Evolutionary conservation across 2,329 filamentous ascomycete genomes (phyloP), one percentile per base, ranked within the genome.

Genomic region (Dothistroma septosporum): DNA sequence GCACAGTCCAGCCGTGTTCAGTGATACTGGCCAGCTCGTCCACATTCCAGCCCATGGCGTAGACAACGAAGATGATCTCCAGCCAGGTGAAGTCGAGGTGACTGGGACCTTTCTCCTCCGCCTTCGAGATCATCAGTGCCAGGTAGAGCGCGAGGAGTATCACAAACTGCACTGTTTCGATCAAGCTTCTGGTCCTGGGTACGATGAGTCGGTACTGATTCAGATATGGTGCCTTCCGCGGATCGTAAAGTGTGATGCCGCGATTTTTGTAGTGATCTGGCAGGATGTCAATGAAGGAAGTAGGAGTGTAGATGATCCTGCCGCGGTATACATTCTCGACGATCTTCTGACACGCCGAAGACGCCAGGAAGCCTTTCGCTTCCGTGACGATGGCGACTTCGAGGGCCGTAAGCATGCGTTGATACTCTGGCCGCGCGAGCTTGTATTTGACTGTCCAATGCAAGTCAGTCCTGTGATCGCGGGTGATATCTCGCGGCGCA

Each of bases 201-300:
- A 95, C 91, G 64, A 92, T 88, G 8, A 95, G 82, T 1, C 91
- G 88, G 70, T 94, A 94, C 72, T 95, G 91, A 69, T 95, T 93
- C 22, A 95, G 80, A 28, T 92, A 72, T 1, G 89, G 89, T 5
- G 88, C 89, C 64, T 87, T 84, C 16, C 88, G 80, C 1, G 90
- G 91, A 69, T 92, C 87, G 73, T 94, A 94, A 0, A 94, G 78
- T 8, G 88, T 87, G 58, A 94, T 92, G 1, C 89, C 89, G 67
- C 89, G 89, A 69, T 88, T 84, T 76, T 94, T 94, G 79, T 94
- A 95, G 68, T 89, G 86, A 72, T 94, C 91, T 0, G 91, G 90
- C 53, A 95, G 85, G 61, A 95, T 88, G 73, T 94, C 89, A 73
- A 93, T 85, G 72, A 91, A 92, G 0, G 87, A 86, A 0, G 87